Conservation (phyloP, 1,284 basidiomycete genomes). For the Sporisorium iseilematis-ciliati region DNA sequence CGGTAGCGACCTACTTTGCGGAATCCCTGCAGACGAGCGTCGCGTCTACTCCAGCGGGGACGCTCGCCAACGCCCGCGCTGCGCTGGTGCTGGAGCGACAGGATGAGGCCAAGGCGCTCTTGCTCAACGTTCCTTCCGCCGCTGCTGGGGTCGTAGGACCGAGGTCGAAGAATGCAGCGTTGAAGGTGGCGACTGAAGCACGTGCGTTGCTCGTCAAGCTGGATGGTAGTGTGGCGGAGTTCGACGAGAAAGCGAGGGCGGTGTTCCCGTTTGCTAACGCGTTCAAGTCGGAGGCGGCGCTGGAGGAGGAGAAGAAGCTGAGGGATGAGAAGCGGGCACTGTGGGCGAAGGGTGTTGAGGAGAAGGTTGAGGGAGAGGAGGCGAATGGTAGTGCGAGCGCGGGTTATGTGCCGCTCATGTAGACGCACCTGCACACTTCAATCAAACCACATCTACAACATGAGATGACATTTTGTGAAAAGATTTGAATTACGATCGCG, state of each 20-base stretch:
- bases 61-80: slow-evolving; percentile 20
- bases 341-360: slow-evolving; percentile 16
- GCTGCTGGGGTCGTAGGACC: neutral
- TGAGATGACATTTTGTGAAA: too few species aligned
- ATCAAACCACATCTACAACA: too few species aligned
- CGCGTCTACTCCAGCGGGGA: neutral
- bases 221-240: slow-evolving; percentile 43
- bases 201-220: slow-evolving; percentile 19
- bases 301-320: slow-evolving; percentile 41
- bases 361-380: slow-evolving; percentile 1
- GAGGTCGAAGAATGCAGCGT: slow-evolving; percentile 5
- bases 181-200: slow-evolving; percentile 20
- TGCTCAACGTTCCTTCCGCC: slow-evolving; percentile 24
- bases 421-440: neutral
- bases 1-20: slow-evolving; percentile 78
- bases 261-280: slow-evolving; percentile 70
- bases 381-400: slow-evolving; percentile 6
- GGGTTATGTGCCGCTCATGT: slow-evolving; percentile 19
- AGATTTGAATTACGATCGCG: neutral
- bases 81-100: slow-evolving; percentile 15
- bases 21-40: slow-evolving; percentile 52
- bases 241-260: slow-evolving; percentile 57
- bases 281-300: slow-evolving; percentile 67
- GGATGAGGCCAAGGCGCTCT: slow-evolving; percentile 28
- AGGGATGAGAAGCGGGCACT: slow-evolving; percentile 12